A percentile compares a stretch with the other conserved stretches of the same genome.
Evolutionary conservation across 176 grass and related monocot genomes (phyloP).

Genomic region (Tillandsia leiboldiana): DNA sequence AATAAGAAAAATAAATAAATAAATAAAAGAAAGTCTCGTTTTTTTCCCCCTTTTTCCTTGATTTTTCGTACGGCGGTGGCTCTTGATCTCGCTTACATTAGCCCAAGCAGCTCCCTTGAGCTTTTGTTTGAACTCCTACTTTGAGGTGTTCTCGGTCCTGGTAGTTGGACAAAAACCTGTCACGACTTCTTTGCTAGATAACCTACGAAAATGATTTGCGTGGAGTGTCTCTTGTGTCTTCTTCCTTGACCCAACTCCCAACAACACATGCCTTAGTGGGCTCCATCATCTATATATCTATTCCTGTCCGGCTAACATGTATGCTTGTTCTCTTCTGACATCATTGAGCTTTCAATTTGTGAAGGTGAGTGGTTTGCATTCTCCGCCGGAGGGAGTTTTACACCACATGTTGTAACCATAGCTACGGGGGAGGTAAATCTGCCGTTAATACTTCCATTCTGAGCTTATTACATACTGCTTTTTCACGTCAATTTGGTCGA

Average conservation of each 20-base stretch:
- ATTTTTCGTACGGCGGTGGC: too few species aligned
- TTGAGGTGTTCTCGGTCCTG: not conserved
- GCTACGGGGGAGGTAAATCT: constrained; percentile 62
- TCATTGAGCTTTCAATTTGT: constrained; percentile 1
- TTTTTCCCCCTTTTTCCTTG: not conserved
- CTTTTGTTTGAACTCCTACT: too few species aligned
- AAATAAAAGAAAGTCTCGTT: not conserved
- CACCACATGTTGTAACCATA: constrained; percentile 78
- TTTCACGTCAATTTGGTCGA: constrained; percentile 1
- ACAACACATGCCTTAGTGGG: not conserved
- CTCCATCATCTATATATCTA: too few species aligned
- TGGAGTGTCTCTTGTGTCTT: not conserved
- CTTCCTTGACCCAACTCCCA: not conserved
- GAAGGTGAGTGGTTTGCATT: constrained; percentile 84
- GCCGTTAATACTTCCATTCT: too few species aligned
- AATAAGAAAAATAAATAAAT: too few species aligned
- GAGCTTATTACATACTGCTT: not conserved
- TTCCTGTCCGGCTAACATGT: not conserved
- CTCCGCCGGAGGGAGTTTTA: constrained; percentile 94
- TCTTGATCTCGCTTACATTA: too few species aligned
- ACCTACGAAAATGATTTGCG: not conserved
- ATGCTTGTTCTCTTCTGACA: constrained; percentile 3
- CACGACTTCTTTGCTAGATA: not conserved
- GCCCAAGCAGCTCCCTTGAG: too few species aligned
- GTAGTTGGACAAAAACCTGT: not conserved